Base-by-base conservation (phyloP, 768 basidiomycete genomes). In the Mrakia blollopis region DNA sequence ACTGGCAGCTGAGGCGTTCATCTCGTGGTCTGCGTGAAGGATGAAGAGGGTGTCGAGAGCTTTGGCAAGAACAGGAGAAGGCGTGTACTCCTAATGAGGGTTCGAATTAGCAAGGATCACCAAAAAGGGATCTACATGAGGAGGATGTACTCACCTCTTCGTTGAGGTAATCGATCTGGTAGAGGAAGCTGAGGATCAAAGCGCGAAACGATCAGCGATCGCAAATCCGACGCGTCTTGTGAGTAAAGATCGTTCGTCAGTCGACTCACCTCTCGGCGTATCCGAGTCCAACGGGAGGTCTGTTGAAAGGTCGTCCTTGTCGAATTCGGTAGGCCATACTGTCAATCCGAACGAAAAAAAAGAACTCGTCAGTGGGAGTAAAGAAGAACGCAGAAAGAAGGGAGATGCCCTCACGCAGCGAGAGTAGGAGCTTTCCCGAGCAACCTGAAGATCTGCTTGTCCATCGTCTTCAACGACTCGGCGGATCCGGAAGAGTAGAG, bases 291-390 rank as follows among this genome's bases (percentile, higher is more conserved):
- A 89, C 88, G 9, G 92, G 93, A 5, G 94, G 92, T 0, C 87
- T 88, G 25, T 94, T 92, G 81, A 96, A 95, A 69, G 91, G 89
- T 76, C 94, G 88, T 50, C 94, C 94, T 85, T 93, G 92, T 57
- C 94, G 90, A 47, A 95, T 88, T 41, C 94, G 92, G 83, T 94
- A 96, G 0, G 94, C 93, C 93, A 95, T 94, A 3, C 91, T 91
- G 80, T 28, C 18, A 21, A 13, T 8, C 14, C 28, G 1, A 8
- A 63, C n/a, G 32, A 35, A 21, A 14, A 21, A 13, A 32, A 60
- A 8, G 2, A n/a, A 10, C 25, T 10, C 57, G 13, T 32, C 35
- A 32, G 62, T 30, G 1, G 1, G 10, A 37, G 2, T 13, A 35
- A 5, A 32, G 8, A 5, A 5, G n/a, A 1, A 2, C 28, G 62